Conservation (phyloP, 352 stramenopile species). For the Pythium plurisporium region DNA sequence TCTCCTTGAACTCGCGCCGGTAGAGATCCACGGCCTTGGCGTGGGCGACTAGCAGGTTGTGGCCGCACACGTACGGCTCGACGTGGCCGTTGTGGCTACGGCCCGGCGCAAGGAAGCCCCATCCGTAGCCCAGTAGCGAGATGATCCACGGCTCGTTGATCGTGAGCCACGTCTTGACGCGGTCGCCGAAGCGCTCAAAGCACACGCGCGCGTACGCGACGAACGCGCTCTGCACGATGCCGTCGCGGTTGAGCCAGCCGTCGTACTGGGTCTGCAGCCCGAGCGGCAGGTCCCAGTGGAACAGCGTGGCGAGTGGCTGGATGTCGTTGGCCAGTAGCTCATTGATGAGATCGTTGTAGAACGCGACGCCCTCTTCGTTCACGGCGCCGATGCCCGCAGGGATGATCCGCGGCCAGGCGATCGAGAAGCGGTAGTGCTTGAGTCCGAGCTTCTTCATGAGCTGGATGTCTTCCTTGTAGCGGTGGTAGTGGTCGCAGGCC, state of each 20-base stretch:
- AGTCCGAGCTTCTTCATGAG: slow-evolving; percentile 89
- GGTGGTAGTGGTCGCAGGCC: slow-evolving; percentile 92
- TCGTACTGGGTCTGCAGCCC: slow-evolving; percentile 54
- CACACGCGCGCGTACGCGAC: slow-evolving; percentile 81
- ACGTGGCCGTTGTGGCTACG: slow-evolving; percentile 26
- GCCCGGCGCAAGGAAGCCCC: slow-evolving; percentile 53
- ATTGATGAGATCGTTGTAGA: slow-evolving; percentile 93
- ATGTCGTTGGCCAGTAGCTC: slow-evolving; percentile 67
- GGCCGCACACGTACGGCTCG: slow-evolving; percentile 42
- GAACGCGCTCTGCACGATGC: slow-evolving; percentile 71
- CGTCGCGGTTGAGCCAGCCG: slow-evolving; percentile 46
- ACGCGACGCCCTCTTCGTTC: slow-evolving; percentile 83
- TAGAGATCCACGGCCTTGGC: slow-evolving; percentile 80
- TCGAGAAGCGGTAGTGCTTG: slow-evolving; percentile 91
- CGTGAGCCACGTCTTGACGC: slow-evolving; percentile 67
- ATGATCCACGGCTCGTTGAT: slow-evolving; percentile 91
- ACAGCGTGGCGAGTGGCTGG: slow-evolving; percentile 89
- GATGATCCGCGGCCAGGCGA: slow-evolving; percentile 92
- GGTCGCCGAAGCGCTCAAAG: slow-evolving; percentile 89
- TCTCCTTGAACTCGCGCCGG: slow-evolving; percentile 31
- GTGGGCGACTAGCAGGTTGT: slow-evolving; percentile 91
- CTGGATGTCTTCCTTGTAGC: slow-evolving; percentile 85
- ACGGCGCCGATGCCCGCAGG: slow-evolving; percentile 29
- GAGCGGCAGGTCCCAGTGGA: slow-evolving; percentile 95
- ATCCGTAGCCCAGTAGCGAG: slow-evolving; percentile 41